A percentile compares a stretch with the other conserved stretches of the same genome.
These are phyloP conservation scores for Penicillium oxalicum DNA, from an alignment of 2,329 filamentous ascomycete genomes.

Conservation along the genomic window DNA sequence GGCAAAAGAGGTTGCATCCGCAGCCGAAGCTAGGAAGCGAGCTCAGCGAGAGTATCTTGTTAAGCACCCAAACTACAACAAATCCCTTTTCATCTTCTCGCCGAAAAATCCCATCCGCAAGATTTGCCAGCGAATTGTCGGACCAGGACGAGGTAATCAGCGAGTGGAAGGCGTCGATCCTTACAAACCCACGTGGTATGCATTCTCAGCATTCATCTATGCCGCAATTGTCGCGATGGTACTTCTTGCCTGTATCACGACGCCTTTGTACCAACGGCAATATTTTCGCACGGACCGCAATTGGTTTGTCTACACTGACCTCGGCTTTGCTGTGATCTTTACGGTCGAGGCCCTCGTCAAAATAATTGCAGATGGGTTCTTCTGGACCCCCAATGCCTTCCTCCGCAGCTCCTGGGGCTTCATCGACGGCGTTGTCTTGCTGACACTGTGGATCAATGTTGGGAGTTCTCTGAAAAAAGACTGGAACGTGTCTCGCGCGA, in stretches of 20 bases:
- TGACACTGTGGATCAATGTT: conserved; percentile 95
- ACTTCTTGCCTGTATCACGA: conserved; percentile 88
- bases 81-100: conserved; percentile 78
- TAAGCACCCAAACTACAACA: conserved; percentile 86
- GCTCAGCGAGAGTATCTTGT: conserved; percentile 87
- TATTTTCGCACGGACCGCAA: conserved; percentile 69
- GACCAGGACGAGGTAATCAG: conserved; percentile 78
- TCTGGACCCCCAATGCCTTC: conserved; percentile 96
- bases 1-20: conserved; percentile 83
- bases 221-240: conserved; percentile 95
- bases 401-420: conserved; percentile 95
- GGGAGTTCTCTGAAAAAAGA: conserved; percentile 74
- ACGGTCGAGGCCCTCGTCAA: conserved; percentile 83
- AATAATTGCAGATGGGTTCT: conserved; percentile 87
- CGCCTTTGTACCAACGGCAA: conserved; percentile 84
- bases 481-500: conserved; percentile 77
- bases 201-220: conserved; percentile 90
- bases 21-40: conserved; percentile 73
- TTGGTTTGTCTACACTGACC: conserved; percentile 94
- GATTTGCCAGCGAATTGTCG: conserved; percentile 82
- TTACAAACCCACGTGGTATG: conserved; percentile 84
- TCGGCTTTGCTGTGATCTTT: conserved; percentile 84
- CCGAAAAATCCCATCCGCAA: conserved; percentile 72
- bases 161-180: conserved; percentile 86
- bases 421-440: conserved; percentile 83